A percentile compares a stretch with the other conserved stretches of the same genome.
Evolutionary conservation across 441 rosid genomes (phyloP).

Genomic region (Pelargonium australe): DNA sequence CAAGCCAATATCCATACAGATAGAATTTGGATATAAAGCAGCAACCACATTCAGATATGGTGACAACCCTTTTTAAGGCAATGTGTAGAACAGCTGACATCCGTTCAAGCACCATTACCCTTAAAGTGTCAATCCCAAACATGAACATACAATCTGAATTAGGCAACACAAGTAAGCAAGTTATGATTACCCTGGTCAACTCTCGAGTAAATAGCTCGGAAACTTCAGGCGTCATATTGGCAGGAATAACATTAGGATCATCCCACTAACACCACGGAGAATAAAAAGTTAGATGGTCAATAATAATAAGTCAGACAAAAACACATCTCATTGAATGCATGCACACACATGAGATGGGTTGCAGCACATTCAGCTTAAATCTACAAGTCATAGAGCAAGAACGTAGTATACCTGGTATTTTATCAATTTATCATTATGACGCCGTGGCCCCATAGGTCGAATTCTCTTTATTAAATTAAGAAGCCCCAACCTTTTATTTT

Average conservation of each 20-base stretch:
- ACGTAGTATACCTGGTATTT: constrained; percentile 58
- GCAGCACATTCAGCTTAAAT: constrained; percentile 7
- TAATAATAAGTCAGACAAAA: neutral
- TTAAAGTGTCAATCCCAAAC: constrained; percentile 1
- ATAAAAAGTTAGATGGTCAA: constrained; percentile 18
- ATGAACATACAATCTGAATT: neutral
- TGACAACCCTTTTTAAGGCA: constrained; percentile 10
- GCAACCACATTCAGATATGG: constrained; percentile 1
- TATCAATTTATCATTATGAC: constrained; percentile 65
- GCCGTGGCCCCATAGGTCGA: constrained; percentile 65
- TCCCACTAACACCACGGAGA: constrained; percentile 66
- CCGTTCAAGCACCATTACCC: constrained; percentile 5
- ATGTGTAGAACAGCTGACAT: neutral
- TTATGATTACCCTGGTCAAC: constrained; percentile 62
- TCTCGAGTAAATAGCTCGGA: constrained; percentile 90
- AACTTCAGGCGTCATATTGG: constrained; percentile 78
- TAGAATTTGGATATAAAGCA: neutral
- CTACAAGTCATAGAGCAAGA: constrained; percentile 7
- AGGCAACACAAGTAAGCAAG: constrained; percentile 17
- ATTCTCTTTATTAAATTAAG: constrained; percentile 62
- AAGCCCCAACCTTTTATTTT: constrained; percentile 77
- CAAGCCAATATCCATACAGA: neutral
- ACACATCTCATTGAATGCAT: neutral
- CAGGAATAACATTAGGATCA: constrained; percentile 77
- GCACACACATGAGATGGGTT: neutral